Conservation (phyloP, 2,329 filamentous ascomycete genomes). For the Fusarium tricinctum region DNA sequence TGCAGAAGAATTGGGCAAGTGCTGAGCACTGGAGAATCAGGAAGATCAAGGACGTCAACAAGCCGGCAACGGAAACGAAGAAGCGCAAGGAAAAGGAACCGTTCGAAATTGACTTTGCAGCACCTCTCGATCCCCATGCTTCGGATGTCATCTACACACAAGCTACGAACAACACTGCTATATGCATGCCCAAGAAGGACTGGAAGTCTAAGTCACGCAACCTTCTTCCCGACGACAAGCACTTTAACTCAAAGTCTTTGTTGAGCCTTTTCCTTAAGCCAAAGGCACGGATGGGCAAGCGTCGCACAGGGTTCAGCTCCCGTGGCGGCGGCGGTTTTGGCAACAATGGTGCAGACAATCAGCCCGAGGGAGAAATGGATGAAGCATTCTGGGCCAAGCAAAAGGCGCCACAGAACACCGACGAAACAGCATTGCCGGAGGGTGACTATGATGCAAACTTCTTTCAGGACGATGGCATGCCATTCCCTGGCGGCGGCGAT, state of each 20-base stretch:
- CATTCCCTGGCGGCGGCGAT: slow-evolving; percentile 72
- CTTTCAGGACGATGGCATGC: slow-evolving; percentile 89
- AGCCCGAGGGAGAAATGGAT: slow-evolving; percentile 84
- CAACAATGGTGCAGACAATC: slow-evolving; percentile 61
- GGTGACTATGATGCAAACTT: slow-evolving; percentile 98
- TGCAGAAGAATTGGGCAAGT: slow-evolving; percentile 97
- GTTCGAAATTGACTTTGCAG: slow-evolving; percentile 92
- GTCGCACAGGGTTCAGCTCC: slow-evolving; percentile 67
- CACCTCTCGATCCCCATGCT: slow-evolving; percentile 77
- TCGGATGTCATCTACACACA: slow-evolving; percentile 85
- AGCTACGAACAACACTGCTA: slow-evolving; percentile 82
- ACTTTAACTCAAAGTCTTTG: slow-evolving; percentile 94
- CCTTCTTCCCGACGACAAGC: slow-evolving; percentile 95
- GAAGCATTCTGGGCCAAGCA: slow-evolving; percentile 94
- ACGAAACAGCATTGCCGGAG: slow-evolving; percentile 70
- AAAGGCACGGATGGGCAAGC: slow-evolving; percentile 83
- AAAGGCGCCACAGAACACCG: slow-evolving; percentile 67
- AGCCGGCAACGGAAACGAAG: slow-evolving; percentile 71
- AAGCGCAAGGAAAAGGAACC: slow-evolving; percentile 95
- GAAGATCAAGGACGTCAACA: slow-evolving; percentile 85
- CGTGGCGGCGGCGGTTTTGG: slow-evolving; percentile 58
- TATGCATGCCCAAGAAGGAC: slow-evolving; percentile 91
- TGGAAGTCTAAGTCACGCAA: slow-evolving; percentile 96
- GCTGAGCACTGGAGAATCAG: slow-evolving; percentile 99
- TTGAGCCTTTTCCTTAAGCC: slow-evolving; percentile 94